Base-by-base conservation (phyloP, 108 stramenopile species). In the Discostella stelligeroides region DNA sequence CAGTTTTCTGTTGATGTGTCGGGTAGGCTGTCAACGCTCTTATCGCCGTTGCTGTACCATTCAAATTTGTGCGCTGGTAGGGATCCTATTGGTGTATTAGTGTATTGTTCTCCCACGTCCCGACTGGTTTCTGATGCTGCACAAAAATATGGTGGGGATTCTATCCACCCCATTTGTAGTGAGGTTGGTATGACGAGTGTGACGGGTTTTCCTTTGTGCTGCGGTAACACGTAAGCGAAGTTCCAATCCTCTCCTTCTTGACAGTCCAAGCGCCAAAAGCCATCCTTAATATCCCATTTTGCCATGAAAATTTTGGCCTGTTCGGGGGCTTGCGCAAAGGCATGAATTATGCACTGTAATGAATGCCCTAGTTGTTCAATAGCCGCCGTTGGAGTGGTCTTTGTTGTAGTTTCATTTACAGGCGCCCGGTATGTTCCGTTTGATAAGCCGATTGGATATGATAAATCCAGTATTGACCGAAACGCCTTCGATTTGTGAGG, bases 181-280 rank as follows among this genome's bases (percentile, higher is more conserved):
- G n/a, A n/a, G n/a, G n/a, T n/a, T n/a, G n/a, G n/a, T n/a, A 0
- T 4, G 20, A 23, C 24, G 21, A 13, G 58, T 23, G 5, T 18
- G 21, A 18, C 17, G 1, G 58, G 58, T 17, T 59, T 20, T 14
- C 58, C 58, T 7, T 4, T 1, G 7, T 0, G 7, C 14, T 59
- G 56, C 38, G 58, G 58, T 20, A 18, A 41, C 14, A 59, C 1
- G 24, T 59, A 59, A n/a, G 21, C 20, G 14, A 59, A 59, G 7
- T 59, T 59, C 58, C 58, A 59, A 20, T 59, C 58, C 24, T 41
- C 58, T 14, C 40, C n/a, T n/a, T n/a, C n/a, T n/a, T n/a, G n/a
- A n/a, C n/a, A n/a, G n/a, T n/a, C n/a, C n/a, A n/a, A n/a, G n/a
- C n/a, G n/a, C n/a, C n/a, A n/a, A n/a, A n/a, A n/a, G n/a, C n/a